Evolutionary conservation across 352 stramenopile genomes (phyloP).

Genomic region (Globisporangium perplexum): DNA sequence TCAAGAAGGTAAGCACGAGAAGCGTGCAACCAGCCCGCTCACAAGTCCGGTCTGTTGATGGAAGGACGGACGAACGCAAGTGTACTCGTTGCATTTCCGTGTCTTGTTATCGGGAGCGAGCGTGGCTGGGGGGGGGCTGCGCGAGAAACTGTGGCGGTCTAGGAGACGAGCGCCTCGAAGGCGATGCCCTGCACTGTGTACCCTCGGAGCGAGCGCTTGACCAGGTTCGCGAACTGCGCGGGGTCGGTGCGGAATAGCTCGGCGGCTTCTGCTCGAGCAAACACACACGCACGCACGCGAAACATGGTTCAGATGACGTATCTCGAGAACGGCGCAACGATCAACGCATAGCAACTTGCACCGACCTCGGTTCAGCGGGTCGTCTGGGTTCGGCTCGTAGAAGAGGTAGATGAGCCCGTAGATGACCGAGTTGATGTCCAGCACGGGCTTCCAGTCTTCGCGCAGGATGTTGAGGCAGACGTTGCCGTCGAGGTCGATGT

Average conservation of each 20-base stretch:
- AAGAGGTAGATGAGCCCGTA: slow-evolving; percentile 99
- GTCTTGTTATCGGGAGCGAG: not conserved
- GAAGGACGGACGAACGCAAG: too few species aligned
- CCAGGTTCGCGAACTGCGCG: slow-evolving; percentile 88
- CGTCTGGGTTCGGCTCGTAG: slow-evolving; percentile 98
- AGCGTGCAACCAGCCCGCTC: too few species aligned
- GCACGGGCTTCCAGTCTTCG: slow-evolving; percentile 98
- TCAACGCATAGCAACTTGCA: not conserved
- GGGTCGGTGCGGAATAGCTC: slow-evolving; percentile 95
- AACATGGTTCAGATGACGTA: too few species aligned
- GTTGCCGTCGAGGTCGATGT: slow-evolving; percentile 98
- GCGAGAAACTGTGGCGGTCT: slow-evolving; percentile 2
- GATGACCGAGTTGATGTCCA: slow-evolving; percentile 99
- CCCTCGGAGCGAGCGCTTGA: slow-evolving; percentile 80
- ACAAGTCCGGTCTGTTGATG: too few species aligned
- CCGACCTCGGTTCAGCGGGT: slow-evolving; percentile 93
- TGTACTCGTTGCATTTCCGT: not conserved
- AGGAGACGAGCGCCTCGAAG: slow-evolving; percentile 74
- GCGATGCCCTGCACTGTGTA: slow-evolving; percentile 80
- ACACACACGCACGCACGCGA: not conserved
- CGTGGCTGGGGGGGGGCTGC: not conserved
- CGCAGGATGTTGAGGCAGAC: slow-evolving; percentile 97
- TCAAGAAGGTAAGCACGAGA: too few species aligned
- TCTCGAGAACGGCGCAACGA: too few species aligned
- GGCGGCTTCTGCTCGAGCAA: slow-evolving; percentile 83